phyloP scores from a whole-genome alignment of 2,329 filamentous ascomycete genomes.

The Pleurostoma richardsiae region DNA sequence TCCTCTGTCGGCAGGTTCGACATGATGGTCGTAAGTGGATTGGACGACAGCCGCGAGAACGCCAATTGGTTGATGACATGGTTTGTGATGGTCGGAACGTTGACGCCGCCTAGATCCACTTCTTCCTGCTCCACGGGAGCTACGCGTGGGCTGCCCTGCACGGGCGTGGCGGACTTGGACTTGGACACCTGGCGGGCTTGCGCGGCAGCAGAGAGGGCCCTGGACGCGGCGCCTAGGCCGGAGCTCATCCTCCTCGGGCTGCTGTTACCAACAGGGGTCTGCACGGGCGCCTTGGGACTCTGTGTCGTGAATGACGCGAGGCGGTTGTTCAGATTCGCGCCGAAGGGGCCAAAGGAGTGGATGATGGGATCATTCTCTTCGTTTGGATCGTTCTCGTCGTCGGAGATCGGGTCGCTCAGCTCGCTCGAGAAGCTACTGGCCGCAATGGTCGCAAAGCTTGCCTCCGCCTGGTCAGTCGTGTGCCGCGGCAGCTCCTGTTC shows the following conservation, averaged over 20 bases:
- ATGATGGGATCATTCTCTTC: slow-evolving; percentile 94
- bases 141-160: slow-evolving; percentile 1
- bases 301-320: slow-evolving; percentile 71
- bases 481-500: slow-evolving; percentile 40
- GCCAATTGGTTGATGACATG: slow-evolving; percentile 94
- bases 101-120: slow-evolving; percentile 20
- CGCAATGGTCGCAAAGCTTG: slow-evolving; percentile 45
- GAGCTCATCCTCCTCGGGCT: not conserved
- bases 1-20: slow-evolving; percentile 72
- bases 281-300: slow-evolving; percentile 50
- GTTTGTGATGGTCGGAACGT: slow-evolving; percentile 58
- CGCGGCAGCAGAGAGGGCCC: slow-evolving; percentile 11
- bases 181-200: slow-evolving; percentile 16
- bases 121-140: slow-evolving; percentile 31
- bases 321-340: slow-evolving; percentile 76
- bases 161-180: slow-evolving; percentile 17
- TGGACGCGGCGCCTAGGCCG: slow-evolving; percentile 8
- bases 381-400: slow-evolving; percentile 66
- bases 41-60: slow-evolving; percentile 87
- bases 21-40: slow-evolving; percentile 84
- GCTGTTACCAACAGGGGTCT: slow-evolving; percentile 4
- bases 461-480: slow-evolving; percentile 17
- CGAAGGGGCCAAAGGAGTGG: slow-evolving; percentile 87
- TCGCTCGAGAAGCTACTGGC: slow-evolving; percentile 54
- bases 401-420: slow-evolving; percentile 39